These are phyloP conservation scores for Puccinia sorghi DNA, from an alignment of 1,284 basidiomycete species.

Conservation along the genomic window DNA sequence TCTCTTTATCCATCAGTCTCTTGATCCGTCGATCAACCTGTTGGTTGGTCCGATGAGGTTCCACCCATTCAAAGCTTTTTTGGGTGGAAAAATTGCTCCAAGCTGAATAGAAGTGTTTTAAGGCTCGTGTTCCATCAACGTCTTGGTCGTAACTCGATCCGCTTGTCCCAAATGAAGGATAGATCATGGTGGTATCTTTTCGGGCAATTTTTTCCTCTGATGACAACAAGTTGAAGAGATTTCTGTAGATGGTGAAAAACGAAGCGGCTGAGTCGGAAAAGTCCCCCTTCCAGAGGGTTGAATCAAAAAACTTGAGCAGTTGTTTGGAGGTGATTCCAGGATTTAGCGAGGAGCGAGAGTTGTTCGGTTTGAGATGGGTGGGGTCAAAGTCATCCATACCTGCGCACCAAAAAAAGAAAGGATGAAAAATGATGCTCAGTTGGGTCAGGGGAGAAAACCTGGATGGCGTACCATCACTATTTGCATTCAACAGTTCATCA, in stretches of 20 bases:
- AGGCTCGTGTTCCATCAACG: constrained; percentile 42
- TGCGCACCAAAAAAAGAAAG: not conserved
- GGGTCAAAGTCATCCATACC: constrained; percentile 44
- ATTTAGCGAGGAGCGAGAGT: constrained; percentile 28
- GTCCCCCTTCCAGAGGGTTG: constrained; percentile 46
- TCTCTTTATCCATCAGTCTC: constrained; percentile 94
- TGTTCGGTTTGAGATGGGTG: constrained; percentile 23
- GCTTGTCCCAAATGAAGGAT: constrained; percentile 81
- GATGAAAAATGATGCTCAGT: not conserved
- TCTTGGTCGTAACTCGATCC: constrained; percentile 68
- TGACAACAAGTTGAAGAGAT: constrained; percentile 79
- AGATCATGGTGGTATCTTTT: constrained; percentile 60
- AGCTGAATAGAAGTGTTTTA: constrained; percentile 71
- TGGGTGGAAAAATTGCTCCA: constrained; percentile 85
- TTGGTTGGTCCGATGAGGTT: constrained; percentile 77
- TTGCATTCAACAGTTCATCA: constrained; percentile 39
- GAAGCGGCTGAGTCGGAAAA: constrained; percentile 41
- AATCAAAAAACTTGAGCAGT: constrained; percentile 43
- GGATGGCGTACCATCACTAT: constrained; percentile 23
- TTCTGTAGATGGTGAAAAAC: constrained; percentile 87
- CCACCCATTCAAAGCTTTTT: constrained; percentile 88
- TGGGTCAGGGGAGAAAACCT: not conserved
- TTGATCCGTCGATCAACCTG: constrained; percentile 83
- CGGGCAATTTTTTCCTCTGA: constrained; percentile 73
- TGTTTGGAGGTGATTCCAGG: constrained; percentile 35